Evolutionary conservation across 768 basidiomycete genomes (phyloP), one percentile per base, ranked within the genome.

Genomic region (Russula griseocarnosa): DNA sequence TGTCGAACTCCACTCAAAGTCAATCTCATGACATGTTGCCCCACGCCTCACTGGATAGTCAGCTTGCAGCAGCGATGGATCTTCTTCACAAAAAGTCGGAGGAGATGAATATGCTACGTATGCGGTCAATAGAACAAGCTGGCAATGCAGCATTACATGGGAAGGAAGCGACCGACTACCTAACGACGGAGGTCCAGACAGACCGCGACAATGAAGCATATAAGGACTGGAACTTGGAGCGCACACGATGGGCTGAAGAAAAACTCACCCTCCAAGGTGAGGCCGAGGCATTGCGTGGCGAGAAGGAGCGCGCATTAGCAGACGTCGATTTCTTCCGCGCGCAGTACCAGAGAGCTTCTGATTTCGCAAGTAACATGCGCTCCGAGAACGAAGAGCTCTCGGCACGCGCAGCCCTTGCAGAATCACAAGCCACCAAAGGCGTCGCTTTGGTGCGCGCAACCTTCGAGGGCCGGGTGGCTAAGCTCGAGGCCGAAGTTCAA

Each of bases 361-460:
- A 46, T 11, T 69, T 61, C 22, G 52, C 57, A 16, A 65, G 60
- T 46, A 55, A 2, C 49, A 55, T 44, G 58, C 68, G 68, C 34
- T 54, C 53, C 4, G 68, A 69, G 51, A 69, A 69, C 44, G 66
- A 61, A 22, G 66, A 63, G 36, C 68, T 69, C 20, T 49, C 58
- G 47, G 50, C 58, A 14, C 68, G 66, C n/a, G 66, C 68, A 3
- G 34, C 58, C n/a, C 44, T 67, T 36, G 68, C 66, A 4, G 68
- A 69, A 60, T 67, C 66, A 30, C 68, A 69, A 49, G 56, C 57
- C n/a, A 16, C 10, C 34, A 64, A 54, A 3, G 68, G 68, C n/a
- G 56, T 69, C 32, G 62, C 68, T 26, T 22, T 67, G 36, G 50
- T 69, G 56, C 68, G 66, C 55, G 55, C 62, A 13, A 67, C 62